Base-by-base conservation (phyloP, 805 yeast genomes). In the Clavispora carvajalis region DNA sequence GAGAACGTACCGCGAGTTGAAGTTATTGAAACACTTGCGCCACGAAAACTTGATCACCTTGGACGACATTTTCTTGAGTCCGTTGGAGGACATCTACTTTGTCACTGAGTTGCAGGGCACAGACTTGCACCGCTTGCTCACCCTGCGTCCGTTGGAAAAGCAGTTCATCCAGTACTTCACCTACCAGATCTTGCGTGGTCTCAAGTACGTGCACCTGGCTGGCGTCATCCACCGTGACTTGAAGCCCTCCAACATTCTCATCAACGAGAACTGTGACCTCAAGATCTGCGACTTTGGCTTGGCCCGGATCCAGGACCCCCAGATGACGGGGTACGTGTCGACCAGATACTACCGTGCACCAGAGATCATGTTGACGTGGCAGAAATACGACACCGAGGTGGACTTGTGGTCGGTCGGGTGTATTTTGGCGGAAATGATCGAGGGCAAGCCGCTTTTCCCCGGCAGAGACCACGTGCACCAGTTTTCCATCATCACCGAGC, bases 321-420 rank as follows among this genome's bases (percentile, higher is more conserved):
- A 91, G 62, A 91, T 91, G 99, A 91, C 98, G 1, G 99, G 98
- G 8, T 91, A 91, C 61, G 99, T 91, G 13, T 84, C 95, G 5
- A 91, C 99, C 4, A 67, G 99, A 57, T 91, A 89, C 69, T 91
- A 91, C 65, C 77, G 99, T 47, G 99, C 98, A 0, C 99, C 99
- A 2, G 99, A 91, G 62, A 91, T 91, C 63, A 91, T 91, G 99
- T 76, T 91, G 49, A 89, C 97, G 21, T 91, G 98, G 98, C 99
- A 91, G 62, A 88, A 91, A 59, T 91, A 91, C 65, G 96, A 90
- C 57, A 82, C 87, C 7, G 97, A 90, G 65, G 98, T 91, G 28
- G 99, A 91, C 63, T 86, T 91, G 54, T 91, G 99, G 99, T 84
- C 95, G 17, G 95, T 95, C 9, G 99, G 96, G 17, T 91, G 99